Percentiles rank a stretch among this genome's conserved stretches.
Conservation (phyloP, 2,329 filamentous ascomycete species). For the Xylogone sp. region DNA sequence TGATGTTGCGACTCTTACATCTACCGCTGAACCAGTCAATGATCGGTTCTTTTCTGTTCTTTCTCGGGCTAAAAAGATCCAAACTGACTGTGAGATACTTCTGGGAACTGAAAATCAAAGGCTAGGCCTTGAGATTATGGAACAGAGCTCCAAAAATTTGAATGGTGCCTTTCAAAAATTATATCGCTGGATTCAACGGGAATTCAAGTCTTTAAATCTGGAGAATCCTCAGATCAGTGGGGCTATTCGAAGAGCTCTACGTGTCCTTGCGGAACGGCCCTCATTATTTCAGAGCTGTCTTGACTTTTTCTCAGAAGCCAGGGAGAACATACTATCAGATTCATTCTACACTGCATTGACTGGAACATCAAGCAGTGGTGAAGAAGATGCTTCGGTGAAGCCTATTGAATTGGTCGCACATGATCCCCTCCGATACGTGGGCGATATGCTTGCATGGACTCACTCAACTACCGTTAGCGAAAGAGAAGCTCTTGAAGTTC, state of each 20-base stretch:
- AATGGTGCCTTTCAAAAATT: constrained; percentile 93
- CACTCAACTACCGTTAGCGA: constrained; percentile 94
- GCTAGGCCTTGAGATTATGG: constrained; percentile 85
- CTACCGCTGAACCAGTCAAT: constrained; percentile 76
- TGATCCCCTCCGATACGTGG: constrained; percentile 85
- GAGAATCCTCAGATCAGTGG: constrained; percentile 91
- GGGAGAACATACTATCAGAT: constrained; percentile 82
- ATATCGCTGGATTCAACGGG: constrained; percentile 90
- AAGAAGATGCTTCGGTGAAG: constrained; percentile 63
- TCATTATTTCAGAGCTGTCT: constrained; percentile 90
- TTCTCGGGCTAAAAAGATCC: constrained; percentile 77
- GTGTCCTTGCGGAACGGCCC: constrained; percentile 84
- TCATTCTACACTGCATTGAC: constrained; percentile 87
- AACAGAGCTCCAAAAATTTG: constrained; percentile 80
- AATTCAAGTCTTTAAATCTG: constrained; percentile 87
- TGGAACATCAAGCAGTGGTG: constrained; percentile 57
- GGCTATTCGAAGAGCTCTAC: constrained; percentile 76
- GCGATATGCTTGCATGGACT: constrained; percentile 96
- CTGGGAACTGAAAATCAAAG: constrained; percentile 88
- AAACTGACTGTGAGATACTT: constrained; percentile 82
- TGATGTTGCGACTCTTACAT: constrained; percentile 71
- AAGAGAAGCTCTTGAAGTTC: constrained; percentile 81
- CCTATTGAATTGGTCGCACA: constrained; percentile 94
- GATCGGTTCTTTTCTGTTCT: constrained; percentile 79
- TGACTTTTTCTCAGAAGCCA: constrained; percentile 86